Base-by-base conservation (phyloP, 1,139 yeast species). In the Zygosaccharomyces sapae region DNA sequence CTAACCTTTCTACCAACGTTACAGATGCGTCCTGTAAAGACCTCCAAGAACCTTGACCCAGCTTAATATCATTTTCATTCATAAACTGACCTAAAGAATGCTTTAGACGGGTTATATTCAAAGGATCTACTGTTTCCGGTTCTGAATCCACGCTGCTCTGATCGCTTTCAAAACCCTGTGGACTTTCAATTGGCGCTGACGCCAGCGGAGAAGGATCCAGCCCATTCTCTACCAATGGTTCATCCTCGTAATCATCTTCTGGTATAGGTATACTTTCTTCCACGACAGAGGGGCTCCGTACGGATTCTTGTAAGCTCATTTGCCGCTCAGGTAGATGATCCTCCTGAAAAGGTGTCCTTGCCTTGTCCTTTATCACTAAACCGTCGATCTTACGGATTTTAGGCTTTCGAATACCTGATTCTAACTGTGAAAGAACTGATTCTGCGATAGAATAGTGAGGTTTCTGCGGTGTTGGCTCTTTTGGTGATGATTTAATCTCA, bases 321-420 rank as follows among this genome's bases (percentile, higher is more conserved):
- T 37, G 31, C 10, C 4, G 40, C 22, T 10, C 19, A 12, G 20
- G 13, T n/a, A 27, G 10, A 9, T 12, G 31, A 8, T 12, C 30
- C 8, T 24, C 44, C 4, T 19, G 5, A 9, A 12, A n/a, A 30
- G 27, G n/a, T 8, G 27, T 18, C 12, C n/a, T 31, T 2, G 36
- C 46, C 5, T 10, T 20, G 22, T 52, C 53, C 33, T 35, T 44
- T 13, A 52, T 52, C 10, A 48, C 48, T 18, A 52, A 33, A 10
- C 49, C 46, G 6, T 43, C 45, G n/a, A 52, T 33, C 33, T 45
- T 50, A 3, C 55, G 48, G 24, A 41, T 40, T 31, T 52, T 51
- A 3, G 41, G 25, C 12, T 41, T 49, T 18, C 34, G 38, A 10
- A 33, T 33, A 9, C 19, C 31, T 3, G 42, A 25, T 19, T 45